Conservation (phyloP, 148 eudicot genomes). For the Rhododendron kiyosumense region DNA sequence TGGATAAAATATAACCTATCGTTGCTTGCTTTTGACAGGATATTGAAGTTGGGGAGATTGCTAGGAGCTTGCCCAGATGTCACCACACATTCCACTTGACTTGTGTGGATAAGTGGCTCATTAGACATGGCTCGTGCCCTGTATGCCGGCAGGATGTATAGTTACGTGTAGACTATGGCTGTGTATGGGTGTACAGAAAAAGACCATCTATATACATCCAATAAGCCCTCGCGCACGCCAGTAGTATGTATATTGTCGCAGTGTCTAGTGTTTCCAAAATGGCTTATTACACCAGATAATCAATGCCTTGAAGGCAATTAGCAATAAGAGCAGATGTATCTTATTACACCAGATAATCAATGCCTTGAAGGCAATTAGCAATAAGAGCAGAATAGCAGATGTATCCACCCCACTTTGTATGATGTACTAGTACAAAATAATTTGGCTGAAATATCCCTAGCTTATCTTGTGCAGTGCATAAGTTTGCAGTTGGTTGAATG, state of each 20-base stretch:
- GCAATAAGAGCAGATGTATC: background rate
- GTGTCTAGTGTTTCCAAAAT: background rate
- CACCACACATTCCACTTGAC: constrained; percentile 43
- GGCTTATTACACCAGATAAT: background rate
- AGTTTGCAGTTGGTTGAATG: background rate
- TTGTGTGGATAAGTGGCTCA: constrained; percentile 56
- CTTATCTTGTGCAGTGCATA: background rate
- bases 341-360: too few relatives aligned
- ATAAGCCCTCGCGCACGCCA: background rate
- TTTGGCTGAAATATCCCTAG: background rate
- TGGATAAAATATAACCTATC: background rate
- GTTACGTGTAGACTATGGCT: background rate
- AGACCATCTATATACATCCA: background rate
- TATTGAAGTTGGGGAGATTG: constrained; percentile 50
- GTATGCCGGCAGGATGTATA: constrained; percentile 43
- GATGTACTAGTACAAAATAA: background rate
- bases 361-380: too few relatives aligned
- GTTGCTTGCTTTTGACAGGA: constrained; percentile 25
- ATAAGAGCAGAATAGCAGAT: too few relatives aligned
- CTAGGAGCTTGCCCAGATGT: constrained; percentile 47
- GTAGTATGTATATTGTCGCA: background rate
- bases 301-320: background rate
- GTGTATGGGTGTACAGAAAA: background rate
- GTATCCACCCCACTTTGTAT: background rate
- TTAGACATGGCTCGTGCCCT: constrained; percentile 46